Evolutionary conservation across 306 rosid species (phyloP).

Genomic region (Malus asiatica): DNA sequence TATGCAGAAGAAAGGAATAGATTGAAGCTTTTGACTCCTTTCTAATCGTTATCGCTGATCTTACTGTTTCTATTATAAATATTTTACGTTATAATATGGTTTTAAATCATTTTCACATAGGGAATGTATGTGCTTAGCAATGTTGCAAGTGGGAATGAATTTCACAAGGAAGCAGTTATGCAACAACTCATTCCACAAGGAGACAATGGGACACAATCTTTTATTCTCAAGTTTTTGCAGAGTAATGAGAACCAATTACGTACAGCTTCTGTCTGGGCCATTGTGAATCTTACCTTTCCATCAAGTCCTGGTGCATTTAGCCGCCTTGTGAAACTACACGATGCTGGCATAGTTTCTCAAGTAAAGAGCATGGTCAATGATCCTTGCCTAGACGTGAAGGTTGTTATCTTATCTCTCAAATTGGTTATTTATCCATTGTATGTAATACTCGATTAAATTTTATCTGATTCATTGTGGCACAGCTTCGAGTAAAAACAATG

Average conservation of each 20-base stretch:
- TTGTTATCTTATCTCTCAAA: conserved; percentile 19
- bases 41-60: not conserved
- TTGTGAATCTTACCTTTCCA: conserved; percentile 65
- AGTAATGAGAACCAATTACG: conserved; percentile 57
- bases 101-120: conserved; percentile 31
- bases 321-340: conserved; percentile 45
- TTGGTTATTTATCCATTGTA: not conserved
- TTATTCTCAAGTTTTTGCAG: conserved; percentile 52
- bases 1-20: not conserved
- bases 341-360: conserved; percentile 65
- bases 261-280: conserved; percentile 57
- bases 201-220: conserved; percentile 37
- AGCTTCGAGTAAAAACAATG: conserved; percentile 68
- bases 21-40: not conserved
- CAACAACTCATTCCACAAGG: conserved; percentile 47
- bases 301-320: conserved; percentile 43
- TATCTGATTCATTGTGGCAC: conserved; percentile 22
- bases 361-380: conserved; percentile 66
- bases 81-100: not conserved
- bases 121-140: conserved; percentile 72
- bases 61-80: not conserved
- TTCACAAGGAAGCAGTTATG: conserved; percentile 75
- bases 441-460: conserved; percentile 7
- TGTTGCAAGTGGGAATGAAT: conserved; percentile 72
- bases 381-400: conserved; percentile 76